Base-by-base conservation (phyloP, 192 early-diverging fungal genomes). In the Funneliformis mosseae region DNA sequence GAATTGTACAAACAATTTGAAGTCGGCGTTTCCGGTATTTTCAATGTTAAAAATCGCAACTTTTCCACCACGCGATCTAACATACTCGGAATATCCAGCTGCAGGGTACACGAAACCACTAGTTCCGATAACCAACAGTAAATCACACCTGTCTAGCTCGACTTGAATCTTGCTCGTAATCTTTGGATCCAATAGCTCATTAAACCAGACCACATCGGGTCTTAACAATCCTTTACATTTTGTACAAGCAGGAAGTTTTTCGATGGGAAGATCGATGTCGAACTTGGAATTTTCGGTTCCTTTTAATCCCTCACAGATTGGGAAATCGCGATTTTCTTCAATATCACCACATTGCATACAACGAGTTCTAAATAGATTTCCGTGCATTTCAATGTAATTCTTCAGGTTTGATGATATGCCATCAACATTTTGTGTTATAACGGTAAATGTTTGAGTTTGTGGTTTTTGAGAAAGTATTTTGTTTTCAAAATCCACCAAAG, bases 351-450 rank as follows among this genome's bases (percentile, higher is more conserved):
- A 81, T 45, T n/a, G 16, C 8, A 38, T 81, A 67, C 80, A 81
- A 28, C 80, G 80, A n/a, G 60, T 81, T 43, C 38, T 73, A 73
- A 81, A 81, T 50, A 81, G 33, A 0, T 42, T 33, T 27, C 80
- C 80, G 23, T 81, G 80, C 74, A 81, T 81, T 66, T 76, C 80
- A 66, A 81, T 77, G 16, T 67, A 27, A 67, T 81, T 76, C 10
- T 75, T 21, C 11, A 64, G 28, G 12, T 39, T 28, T 14, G 74
- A 25, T 1, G 77, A 71, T 25, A 78, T 33, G 2, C 74, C 80
- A 63, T 81, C 80, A 28, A 81, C 55, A 55, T 81, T 81, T 76
- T 81, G 80, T n/a, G 80, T 81, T 28, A 81, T 77, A 16, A 81
- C 43, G 16, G 75, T 42, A 76, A 81, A 81, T 5, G 68, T 81